Evolutionary conservation across 805 yeast genomes (phyloP).

Genomic region (Lachancea quebecensis): DNA sequence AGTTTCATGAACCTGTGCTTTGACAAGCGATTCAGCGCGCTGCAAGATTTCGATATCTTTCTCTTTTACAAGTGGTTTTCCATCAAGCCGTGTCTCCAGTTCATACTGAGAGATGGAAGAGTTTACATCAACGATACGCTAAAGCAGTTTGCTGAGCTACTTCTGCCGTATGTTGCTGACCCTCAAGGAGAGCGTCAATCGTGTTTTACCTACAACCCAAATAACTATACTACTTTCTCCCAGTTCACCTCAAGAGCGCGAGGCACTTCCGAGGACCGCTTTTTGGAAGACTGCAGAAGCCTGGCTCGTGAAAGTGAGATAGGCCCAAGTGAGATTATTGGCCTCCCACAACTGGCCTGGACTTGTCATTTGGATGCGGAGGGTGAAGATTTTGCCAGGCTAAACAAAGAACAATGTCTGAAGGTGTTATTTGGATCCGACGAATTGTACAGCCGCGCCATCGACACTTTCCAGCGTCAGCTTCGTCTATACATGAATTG

Average conservation of each 20-base stretch:
- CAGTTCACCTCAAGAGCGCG: constrained; percentile 5
- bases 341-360: constrained; percentile 20
- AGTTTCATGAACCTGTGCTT: constrained; percentile 16
- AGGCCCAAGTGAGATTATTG: constrained; percentile 11
- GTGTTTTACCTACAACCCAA: constrained; percentile 12
- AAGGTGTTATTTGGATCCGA: constrained; percentile 1
- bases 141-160: constrained; percentile 11
- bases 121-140: constrained; percentile 17
- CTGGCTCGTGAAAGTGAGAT: constrained; percentile 6
- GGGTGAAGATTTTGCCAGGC: constrained; percentile 6
- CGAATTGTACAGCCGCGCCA: constrained; percentile 1
- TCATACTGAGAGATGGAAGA: constrained; percentile 25
- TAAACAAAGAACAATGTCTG: constrained; percentile 10
- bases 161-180: constrained; percentile 15
- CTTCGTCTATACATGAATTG: constrained; percentile 10
- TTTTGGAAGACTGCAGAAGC: constrained; percentile 4
- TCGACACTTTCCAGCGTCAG: constrained; percentile 7
- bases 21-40: constrained; percentile 9
- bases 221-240: constrained; percentile 10
- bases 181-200: constrained; percentile 2
- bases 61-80: constrained; percentile 32
- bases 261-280: not conserved
- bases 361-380: constrained; percentile 8
- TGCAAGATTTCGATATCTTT: constrained; percentile 16
- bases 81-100: constrained; percentile 37